phyloP scores from a whole-genome alignment of 331 rosid genomes.

The Telfairia occidentalis region DNA sequence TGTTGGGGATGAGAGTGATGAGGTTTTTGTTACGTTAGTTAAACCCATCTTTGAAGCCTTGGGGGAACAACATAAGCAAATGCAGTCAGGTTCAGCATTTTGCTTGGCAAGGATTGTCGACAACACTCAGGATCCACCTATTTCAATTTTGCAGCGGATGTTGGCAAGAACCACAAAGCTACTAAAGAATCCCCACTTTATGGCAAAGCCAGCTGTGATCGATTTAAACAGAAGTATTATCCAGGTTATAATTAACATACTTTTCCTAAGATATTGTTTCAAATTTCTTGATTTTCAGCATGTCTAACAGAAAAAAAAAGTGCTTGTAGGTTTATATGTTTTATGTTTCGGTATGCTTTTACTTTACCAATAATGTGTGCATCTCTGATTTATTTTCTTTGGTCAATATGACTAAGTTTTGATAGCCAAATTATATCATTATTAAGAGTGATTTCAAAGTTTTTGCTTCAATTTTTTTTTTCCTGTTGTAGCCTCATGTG shows the following conservation, averaged over 20 bases:
- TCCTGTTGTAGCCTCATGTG: not conserved
- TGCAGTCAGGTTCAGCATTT: slow-evolving; percentile 54
- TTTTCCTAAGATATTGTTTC: not conserved
- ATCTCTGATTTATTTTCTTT: not conserved
- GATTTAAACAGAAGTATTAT: slow-evolving; percentile 54
- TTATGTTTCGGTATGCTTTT: not conserved
- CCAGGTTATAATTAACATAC: slow-evolving; percentile 25
- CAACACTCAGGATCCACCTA: slow-evolving; percentile 46
- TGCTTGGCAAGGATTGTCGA: slow-evolving; percentile 54
- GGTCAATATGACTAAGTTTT: not conserved
- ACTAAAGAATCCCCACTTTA: slow-evolving; percentile 60
- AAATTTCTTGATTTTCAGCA: not conserved
- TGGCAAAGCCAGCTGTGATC: slow-evolving; percentile 65
- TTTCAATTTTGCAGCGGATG: slow-evolving; percentile 54
- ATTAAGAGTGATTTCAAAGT: not conserved
- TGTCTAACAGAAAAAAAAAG: not conserved
- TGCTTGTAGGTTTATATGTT: too few relatives aligned
- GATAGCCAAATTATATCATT: not conserved
- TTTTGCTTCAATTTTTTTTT: not conserved
- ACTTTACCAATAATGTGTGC: not conserved
- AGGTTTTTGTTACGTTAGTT: slow-evolving; percentile 38
- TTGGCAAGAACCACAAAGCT: slow-evolving; percentile 49
- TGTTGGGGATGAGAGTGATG: slow-evolving; percentile 19
- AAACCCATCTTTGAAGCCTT: slow-evolving; percentile 69
- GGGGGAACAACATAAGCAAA: slow-evolving; percentile 72